Evolutionary conservation across 805 yeast genomes (phyloP).

Genomic region (Kazachstania africana): DNA sequence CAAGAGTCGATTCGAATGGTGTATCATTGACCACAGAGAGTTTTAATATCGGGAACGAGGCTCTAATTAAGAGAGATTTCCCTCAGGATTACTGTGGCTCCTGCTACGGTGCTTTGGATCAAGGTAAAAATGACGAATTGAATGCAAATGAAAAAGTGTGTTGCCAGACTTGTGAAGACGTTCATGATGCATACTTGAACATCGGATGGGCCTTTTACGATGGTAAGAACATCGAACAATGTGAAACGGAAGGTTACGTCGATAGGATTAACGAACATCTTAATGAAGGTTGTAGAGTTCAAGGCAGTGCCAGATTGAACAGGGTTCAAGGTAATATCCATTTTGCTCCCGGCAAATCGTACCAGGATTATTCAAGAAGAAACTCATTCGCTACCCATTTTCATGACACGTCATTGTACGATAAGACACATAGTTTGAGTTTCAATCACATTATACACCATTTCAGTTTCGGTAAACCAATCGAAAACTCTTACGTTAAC

Average conservation of each 20-base stretch:
- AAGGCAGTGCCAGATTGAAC: constrained; percentile 68
- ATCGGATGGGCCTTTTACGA: constrained; percentile 84
- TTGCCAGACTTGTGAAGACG: constrained; percentile 80
- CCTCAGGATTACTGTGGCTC: constrained; percentile 57
- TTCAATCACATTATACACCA: constrained; percentile 73
- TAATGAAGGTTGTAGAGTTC: constrained; percentile 78
- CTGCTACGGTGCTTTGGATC: constrained; percentile 77
- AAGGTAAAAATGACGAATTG: constrained; percentile 32
- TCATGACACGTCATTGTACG: constrained; percentile 75
- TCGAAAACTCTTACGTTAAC: constrained; percentile 3
- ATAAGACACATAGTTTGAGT: constrained; percentile 46
- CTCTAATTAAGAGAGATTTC: constrained; percentile 18
- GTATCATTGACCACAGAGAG: constrained; percentile 30
- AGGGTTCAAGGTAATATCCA: constrained; percentile 86
- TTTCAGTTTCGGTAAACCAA: constrained; percentile 58
- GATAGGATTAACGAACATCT: constrained; percentile 43
- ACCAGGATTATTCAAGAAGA: constrained; percentile 31
- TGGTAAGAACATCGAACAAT: constrained; percentile 78
- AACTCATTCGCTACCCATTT: constrained; percentile 37
- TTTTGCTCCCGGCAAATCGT: constrained; percentile 89
- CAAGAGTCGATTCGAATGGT: constrained; percentile 43
- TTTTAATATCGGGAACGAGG: constrained; percentile 32
- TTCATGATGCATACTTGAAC: constrained; percentile 64
- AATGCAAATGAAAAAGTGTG: constrained; percentile 39
- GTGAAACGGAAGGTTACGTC: constrained; percentile 83